These are phyloP conservation scores for Neurospora hispaniola DNA, from an alignment of 495 filamentous ascomycete genomes.

Conservation along the genomic window DNA sequence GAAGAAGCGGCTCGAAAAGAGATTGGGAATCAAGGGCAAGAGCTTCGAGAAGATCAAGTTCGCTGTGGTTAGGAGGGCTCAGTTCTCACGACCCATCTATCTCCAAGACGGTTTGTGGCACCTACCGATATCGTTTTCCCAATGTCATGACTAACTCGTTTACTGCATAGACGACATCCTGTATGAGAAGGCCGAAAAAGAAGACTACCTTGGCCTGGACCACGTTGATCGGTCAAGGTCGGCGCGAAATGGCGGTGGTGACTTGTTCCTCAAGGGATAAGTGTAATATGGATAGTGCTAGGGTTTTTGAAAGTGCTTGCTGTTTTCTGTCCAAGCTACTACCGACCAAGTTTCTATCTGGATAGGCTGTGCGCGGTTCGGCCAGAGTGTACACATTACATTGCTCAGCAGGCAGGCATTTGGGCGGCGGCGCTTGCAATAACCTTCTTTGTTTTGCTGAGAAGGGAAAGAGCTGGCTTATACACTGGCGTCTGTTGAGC, in stretches of 20 bases:
- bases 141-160: conserved; percentile 4
- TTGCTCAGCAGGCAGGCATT: not conserved
- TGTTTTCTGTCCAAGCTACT: not conserved
- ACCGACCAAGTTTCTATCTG: not conserved
- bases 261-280: conserved; percentile 46
- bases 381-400: not conserved
- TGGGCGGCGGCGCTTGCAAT: not conserved
- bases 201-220: conserved; percentile 83
- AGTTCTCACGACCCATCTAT: conserved; percentile 67
- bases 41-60: conserved; percentile 98
- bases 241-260: conserved; percentile 41
- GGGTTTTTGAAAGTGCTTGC: not conserved
- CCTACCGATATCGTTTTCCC: not conserved
- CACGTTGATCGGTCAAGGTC: conserved; percentile 62
- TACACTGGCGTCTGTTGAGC: not conserved
- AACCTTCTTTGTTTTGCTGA: not conserved
- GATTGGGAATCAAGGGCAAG: conserved; percentile 93
- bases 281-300: not conserved
- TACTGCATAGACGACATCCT: conserved; percentile 64
- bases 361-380: not conserved
- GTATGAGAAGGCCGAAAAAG: conserved; percentile 56
- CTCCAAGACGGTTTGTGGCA: conserved; percentile 68
- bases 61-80: conserved; percentile 59
- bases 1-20: conserved; percentile 77
- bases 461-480: not conserved